These are phyloP conservation scores for Aspergillus puulaauensis DNA, from an alignment of 2,329 filamentous ascomycete species.

Conservation along the genomic window DNA sequence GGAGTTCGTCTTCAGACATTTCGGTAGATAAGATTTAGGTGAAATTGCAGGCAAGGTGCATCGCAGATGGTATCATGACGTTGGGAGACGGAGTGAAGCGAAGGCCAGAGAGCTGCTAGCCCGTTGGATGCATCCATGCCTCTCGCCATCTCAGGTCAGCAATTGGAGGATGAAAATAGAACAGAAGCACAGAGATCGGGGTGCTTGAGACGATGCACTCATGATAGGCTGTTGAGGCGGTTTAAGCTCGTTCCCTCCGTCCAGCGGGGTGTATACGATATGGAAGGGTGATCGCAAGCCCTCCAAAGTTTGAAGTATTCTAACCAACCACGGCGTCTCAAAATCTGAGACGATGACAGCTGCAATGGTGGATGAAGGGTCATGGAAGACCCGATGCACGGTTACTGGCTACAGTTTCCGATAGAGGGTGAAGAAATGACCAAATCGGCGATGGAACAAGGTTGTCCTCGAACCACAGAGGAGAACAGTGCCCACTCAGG, in stretches of 20 bases:
- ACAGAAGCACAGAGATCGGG: neutral
- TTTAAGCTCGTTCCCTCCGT: neutral
- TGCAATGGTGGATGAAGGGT: neutral
- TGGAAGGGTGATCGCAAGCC: too few relatives aligned
- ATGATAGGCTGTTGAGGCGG: neutral
- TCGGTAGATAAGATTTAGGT: neutral
- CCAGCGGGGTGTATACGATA: neutral
- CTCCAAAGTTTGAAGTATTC: too few relatives aligned
- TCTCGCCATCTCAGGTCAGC: neutral
- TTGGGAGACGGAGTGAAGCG: neutral
- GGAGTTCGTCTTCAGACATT: neutral
- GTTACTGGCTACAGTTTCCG: too few relatives aligned
- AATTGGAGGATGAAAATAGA: slow-evolving; percentile 4
- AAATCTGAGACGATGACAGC: too few relatives aligned
- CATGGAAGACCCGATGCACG: neutral
- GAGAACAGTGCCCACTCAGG: neutral
- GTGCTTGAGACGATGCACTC: too few relatives aligned
- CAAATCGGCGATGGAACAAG: too few relatives aligned
- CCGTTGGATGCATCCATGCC: too few relatives aligned
- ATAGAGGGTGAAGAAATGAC: too few relatives aligned
- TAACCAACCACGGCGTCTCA: too few relatives aligned
- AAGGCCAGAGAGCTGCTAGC: neutral
- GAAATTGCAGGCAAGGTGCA: neutral
- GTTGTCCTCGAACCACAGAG: neutral
- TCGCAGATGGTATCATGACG: neutral